Evolutionary conservation across 345 rosid species (phyloP).

Genomic region (Anastatica hierochuntica): DNA sequence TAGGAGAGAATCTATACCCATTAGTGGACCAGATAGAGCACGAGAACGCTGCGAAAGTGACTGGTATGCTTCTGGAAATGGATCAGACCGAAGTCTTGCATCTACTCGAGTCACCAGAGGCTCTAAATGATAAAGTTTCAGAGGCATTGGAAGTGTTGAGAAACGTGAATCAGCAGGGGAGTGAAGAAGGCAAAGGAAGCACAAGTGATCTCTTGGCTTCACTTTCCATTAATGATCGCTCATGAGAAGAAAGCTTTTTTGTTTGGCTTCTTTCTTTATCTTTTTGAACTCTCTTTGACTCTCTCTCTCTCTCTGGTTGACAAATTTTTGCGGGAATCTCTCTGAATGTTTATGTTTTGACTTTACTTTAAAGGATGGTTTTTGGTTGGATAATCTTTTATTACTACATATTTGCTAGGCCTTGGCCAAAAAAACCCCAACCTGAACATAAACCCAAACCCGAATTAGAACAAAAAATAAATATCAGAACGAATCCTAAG

Average conservation of each 20-base stretch:
- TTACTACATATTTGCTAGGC: neutral
- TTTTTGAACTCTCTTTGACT: neutral
- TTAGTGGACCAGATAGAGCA: conserved; percentile 64
- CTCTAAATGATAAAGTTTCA: conserved; percentile 61
- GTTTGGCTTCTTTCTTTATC: neutral
- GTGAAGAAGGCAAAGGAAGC: conserved; percentile 27
- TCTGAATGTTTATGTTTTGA: conserved; percentile 10
- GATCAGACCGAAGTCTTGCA: conserved; percentile 68
- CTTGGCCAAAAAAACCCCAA: too few species aligned
- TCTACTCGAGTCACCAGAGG: conserved; percentile 71
- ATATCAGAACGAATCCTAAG: too few species aligned
- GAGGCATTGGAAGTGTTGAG: conserved; percentile 66
- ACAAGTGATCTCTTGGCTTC: conserved; percentile 51
- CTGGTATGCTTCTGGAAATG: conserved; percentile 80
- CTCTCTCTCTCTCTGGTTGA: conserved; percentile 14
- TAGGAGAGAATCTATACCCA: conserved; percentile 67
- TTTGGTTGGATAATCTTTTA: conserved; percentile 10
- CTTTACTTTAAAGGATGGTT: neutral
- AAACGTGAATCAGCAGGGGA: conserved; percentile 39
- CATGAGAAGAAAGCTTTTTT: conserved; percentile 11
- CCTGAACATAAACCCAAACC: too few species aligned
- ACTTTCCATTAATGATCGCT: conserved; percentile 42
- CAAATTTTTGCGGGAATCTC: conserved; percentile 18
- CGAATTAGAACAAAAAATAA: too few species aligned
- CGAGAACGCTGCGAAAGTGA: conserved; percentile 67